Evolutionary conservation across 805 yeast species (phyloP).

Genomic region (Tetrapisispora phaffii): DNA sequence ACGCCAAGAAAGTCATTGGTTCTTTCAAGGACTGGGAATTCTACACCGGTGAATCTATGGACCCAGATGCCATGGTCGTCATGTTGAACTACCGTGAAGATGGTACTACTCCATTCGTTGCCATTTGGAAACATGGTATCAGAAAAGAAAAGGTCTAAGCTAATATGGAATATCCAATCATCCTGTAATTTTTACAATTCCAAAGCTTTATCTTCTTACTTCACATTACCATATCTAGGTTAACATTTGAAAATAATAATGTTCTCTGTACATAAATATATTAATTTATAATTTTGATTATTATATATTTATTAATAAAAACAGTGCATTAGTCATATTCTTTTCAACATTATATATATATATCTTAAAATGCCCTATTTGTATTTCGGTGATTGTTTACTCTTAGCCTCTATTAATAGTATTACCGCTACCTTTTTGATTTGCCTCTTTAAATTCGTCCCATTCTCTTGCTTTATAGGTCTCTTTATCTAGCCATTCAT

Average conservation of each 20-base stretch:
- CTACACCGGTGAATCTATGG: constrained; percentile 99
- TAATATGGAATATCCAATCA: not conserved
- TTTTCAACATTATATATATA: not conserved
- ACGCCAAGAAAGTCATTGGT: constrained; percentile 91
- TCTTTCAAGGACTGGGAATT: constrained; percentile 99
- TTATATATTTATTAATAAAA: not conserved
- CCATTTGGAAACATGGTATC: constrained; percentile 99
- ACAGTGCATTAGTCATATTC: not conserved
- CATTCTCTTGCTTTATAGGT: constrained; percentile 75
- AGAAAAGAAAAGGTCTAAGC: constrained; percentile 78
- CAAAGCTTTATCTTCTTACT: not conserved
- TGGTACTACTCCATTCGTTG: constrained; percentile 94
- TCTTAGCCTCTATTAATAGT: constrained; percentile 54
- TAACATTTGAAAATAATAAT: not conserved
- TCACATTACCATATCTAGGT: not conserved
- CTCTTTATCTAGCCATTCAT: constrained; percentile 46
- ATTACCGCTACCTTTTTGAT: constrained; percentile 86
- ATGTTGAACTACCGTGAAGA: constrained; percentile 99
- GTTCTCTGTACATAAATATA: constrained; percentile 1
- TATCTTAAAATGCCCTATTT: no score
- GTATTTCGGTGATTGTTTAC: not conserved
- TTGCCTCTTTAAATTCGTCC: constrained; percentile 87
- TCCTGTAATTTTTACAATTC: not conserved
- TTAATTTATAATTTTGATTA: not conserved
- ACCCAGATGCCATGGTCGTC: constrained; percentile 98